Evolutionary conservation across 805 yeast species (phyloP), one percentile per base, ranked within the genome.

Genomic region (Saccharomycopsis fermentans): DNA sequence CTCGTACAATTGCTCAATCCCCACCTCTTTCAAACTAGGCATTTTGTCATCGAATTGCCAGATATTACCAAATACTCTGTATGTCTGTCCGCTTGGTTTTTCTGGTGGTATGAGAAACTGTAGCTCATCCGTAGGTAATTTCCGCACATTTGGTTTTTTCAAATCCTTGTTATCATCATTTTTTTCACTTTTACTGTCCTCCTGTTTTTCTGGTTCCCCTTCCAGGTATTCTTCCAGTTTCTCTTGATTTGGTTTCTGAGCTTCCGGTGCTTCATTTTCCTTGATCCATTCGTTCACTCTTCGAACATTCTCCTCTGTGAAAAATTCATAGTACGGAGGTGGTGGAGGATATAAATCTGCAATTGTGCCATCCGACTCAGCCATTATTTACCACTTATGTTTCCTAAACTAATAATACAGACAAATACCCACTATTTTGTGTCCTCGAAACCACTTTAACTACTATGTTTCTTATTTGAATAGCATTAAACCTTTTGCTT

Each of bases 311-410:
- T 81, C 87, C 2, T 73, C 67, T 0, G 96, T 88, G 74, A 89
- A 92, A 65, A 77, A 81, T 67, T 82, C 81, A 64, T 82, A 80
- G 67, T 81, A 89, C 8, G 87, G 87, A 8, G 99, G 99, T 1
- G 99, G 98, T 1, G 96, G 95, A 1, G 99, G 99, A 65, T 88
- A 94, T 48, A 92, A 76, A 6, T 96, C 82, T 16, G 96, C 79
- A 37, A 78, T 71, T 64, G 68, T 48, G 56, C 66, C 61, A 50
- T 59, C 60, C 24, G 27, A 27, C 48, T 24, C 54, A 12, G 56
- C 54, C 57, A 57, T 57, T 36, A n/a, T n/a, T n/a, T n/a, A n/a
- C n/a, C n/a, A n/a, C n/a, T n/a, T n/a, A n/a, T n/a, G n/a, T n/a
- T n/a, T n/a, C n/a, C n/a, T n/a, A n/a, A n/a, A n/a, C n/a, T n/a